phyloP scores from a whole-genome alignment of 805 yeast species.

The Suhomyces prunicola region DNA sequence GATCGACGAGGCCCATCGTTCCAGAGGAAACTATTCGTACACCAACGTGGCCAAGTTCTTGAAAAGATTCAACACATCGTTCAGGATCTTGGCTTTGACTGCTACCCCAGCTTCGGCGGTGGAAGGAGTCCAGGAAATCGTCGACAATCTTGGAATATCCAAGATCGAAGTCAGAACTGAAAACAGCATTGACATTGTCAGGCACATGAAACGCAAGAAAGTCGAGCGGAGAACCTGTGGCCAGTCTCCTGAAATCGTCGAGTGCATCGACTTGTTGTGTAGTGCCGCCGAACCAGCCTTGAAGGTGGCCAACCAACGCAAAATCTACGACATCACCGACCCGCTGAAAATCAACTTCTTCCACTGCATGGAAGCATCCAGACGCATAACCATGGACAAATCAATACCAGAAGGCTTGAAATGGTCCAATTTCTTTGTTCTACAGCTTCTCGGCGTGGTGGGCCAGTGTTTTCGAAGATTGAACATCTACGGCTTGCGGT shows the following conservation, averaged over 20 bases:
- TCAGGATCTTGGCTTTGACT: conserved; percentile 79
- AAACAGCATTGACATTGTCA: conserved; percentile 71
- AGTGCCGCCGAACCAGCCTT: conserved; percentile 66
- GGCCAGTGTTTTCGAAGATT: conserved; percentile 71
- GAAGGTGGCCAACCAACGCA: conserved; percentile 58
- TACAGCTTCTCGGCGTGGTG: conserved; percentile 62
- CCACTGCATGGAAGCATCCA: conserved; percentile 65
- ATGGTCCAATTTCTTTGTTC: conserved; percentile 64
- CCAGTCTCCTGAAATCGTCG: conserved; percentile 51
- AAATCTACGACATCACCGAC: conserved; percentile 61
- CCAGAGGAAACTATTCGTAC: conserved; percentile 87
- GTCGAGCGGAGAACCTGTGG: conserved; percentile 59
- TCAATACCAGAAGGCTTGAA: conserved; percentile 63
- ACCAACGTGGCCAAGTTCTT: conserved; percentile 70
- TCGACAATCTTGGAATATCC: conserved; percentile 69
- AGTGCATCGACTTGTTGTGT: conserved; percentile 53
- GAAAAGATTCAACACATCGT: conserved; percentile 55
- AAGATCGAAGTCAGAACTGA: conserved; percentile 85
- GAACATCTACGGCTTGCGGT: conserved; percentile 75
- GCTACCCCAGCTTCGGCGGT: conserved; percentile 94
- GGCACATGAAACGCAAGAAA: conserved; percentile 68
- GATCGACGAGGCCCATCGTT: conserved; percentile 94
- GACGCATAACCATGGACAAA: conserved; percentile 52
- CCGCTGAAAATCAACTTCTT: conserved; percentile 70
- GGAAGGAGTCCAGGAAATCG: conserved; percentile 84